Conservation (phyloP, 225 moss, liverwort and hornwort genomes). For the Climacium dendroides region DNA sequence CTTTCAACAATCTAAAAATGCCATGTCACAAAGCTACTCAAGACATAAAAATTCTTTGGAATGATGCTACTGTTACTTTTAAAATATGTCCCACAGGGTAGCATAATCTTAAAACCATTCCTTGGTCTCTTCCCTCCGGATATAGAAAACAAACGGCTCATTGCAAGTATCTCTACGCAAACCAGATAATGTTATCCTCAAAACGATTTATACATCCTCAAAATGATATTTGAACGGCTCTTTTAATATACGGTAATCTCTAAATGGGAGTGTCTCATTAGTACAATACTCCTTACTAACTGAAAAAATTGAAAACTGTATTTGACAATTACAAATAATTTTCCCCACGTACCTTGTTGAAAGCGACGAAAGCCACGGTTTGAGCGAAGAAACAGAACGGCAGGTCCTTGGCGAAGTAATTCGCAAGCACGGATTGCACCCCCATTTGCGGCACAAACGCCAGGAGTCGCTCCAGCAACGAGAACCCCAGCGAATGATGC, state of each 20-base stretch:
- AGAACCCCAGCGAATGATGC: constrained; percentile 44
- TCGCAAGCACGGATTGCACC: constrained; percentile 56
- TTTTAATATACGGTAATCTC: not conserved
- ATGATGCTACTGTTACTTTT: not conserved
- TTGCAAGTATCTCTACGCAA: not conserved
- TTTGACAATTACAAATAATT: not conserved
- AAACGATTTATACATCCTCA: not conserved
- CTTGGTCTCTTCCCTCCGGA: not conserved
- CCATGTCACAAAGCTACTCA: not conserved
- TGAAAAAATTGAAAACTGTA: not conserved
- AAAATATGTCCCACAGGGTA: not conserved
- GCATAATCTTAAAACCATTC: too few relatives aligned
- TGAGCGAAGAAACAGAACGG: constrained; percentile 89
- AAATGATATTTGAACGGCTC: not conserved
- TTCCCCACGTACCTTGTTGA: constrained; percentile 64
- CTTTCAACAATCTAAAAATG: not conserved
- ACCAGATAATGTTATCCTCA: not conserved
- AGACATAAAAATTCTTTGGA: not conserved
- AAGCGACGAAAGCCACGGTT: constrained; percentile 86
- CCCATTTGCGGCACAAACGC: constrained; percentile 84
- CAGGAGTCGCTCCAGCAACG: constrained; percentile 53
- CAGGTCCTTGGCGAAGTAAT: constrained; percentile 63
- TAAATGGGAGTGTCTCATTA: not conserved
- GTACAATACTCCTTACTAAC: not conserved
- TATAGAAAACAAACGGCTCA: not conserved